Conservation (phyloP, 257 asterid species). For the Knoxia roxburghii region DNA sequence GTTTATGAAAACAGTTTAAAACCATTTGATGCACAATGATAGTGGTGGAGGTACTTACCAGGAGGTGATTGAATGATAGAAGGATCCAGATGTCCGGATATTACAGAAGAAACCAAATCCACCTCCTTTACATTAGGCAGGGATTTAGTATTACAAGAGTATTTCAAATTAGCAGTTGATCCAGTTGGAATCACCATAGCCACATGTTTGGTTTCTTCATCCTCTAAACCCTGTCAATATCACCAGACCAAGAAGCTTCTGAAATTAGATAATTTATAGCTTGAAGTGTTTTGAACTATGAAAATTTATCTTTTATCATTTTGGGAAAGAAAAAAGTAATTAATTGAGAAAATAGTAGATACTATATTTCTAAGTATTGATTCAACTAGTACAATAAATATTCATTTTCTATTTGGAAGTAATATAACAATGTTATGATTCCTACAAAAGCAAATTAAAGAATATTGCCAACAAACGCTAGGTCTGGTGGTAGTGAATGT, state of each 20-base stretch:
- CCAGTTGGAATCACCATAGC: constrained; percentile 64
- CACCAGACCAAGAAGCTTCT: constrained; percentile 6
- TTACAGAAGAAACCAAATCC: constrained; percentile 62
- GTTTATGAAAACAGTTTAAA: background rate
- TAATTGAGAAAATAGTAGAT: background rate
- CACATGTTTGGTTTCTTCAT: constrained; percentile 33
- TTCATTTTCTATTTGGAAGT: background rate
- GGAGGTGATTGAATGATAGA: constrained; percentile 60
- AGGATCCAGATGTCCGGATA: constrained; percentile 71
- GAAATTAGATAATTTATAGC: background rate
- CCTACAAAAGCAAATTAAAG: background rate
- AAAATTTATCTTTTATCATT: background rate
- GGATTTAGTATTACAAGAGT: constrained; percentile 33
- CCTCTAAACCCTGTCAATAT: constrained; percentile 40
- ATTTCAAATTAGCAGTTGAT: constrained; percentile 22
- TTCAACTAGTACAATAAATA: background rate
- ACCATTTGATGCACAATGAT: background rate
- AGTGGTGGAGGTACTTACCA: constrained; percentile 36
- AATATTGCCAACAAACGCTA: background rate
- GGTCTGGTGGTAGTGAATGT: background rate
- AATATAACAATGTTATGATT: background rate
- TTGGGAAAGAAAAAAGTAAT: background rate
- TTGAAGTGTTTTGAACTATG: too few species aligned
- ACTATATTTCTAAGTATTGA: background rate
- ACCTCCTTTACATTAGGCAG: constrained; percentile 63